Evolutionary conservation across 768 basidiomycete species (phyloP).

Genomic region (Phaffia australis): DNA sequence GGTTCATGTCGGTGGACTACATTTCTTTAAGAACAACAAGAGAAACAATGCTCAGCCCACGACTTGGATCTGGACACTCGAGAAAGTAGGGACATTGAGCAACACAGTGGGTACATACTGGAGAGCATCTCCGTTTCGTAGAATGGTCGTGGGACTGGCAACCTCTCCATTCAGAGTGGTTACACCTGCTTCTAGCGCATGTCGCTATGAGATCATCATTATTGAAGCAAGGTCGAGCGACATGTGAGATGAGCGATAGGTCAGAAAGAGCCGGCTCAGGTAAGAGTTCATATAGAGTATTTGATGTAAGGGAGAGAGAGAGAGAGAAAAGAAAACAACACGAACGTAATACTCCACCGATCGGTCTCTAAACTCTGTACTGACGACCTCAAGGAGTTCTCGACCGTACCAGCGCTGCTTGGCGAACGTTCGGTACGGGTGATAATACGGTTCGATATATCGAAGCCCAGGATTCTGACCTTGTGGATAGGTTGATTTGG

Average conservation of each 20-base stretch:
- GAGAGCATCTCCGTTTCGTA: slow-evolving; percentile 77
- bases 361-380: slow-evolving; percentile 80
- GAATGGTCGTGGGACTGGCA: slow-evolving; percentile 65
- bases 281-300: not conserved
- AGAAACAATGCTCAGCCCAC: not conserved
- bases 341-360: slow-evolving; percentile 85
- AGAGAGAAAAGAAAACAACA: slow-evolving; percentile 27
- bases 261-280: no score
- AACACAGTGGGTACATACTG: slow-evolving; percentile 49
- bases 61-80: slow-evolving; percentile 13
- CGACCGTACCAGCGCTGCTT: slow-evolving; percentile 50
- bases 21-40: slow-evolving; percentile 48
- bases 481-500: slow-evolving; percentile 26
- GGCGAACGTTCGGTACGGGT: slow-evolving; percentile 79
- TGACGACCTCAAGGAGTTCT: slow-evolving; percentile 62
- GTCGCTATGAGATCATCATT: slow-evolving; percentile 41
- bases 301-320: not conserved
- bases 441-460: slow-evolving; percentile 81
- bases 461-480: slow-evolving; percentile 49
- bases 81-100: slow-evolving; percentile 26
- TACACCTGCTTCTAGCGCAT: slow-evolving; percentile 81
- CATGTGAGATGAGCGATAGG: not conserved
- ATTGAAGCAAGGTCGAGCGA: not conserved
- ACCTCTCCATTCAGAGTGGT: slow-evolving; percentile 84
- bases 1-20: slow-evolving; percentile 96